Conservation (phyloP, 2,329 filamentous ascomycete species). For the Pseudogymnoascus sp. region DNA sequence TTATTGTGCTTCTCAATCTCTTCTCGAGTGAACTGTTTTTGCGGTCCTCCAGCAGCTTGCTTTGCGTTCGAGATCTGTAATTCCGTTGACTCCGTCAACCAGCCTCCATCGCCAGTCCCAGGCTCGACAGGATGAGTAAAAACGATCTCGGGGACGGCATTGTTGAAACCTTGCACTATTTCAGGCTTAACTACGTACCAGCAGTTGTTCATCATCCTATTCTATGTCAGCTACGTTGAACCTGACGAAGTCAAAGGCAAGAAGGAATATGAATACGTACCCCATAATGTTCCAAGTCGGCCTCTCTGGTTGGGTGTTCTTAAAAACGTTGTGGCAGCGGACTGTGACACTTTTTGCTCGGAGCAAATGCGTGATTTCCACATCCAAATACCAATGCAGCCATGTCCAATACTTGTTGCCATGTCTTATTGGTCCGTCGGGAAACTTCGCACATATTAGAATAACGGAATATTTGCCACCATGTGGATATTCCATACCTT, state of each 20-base stretch:
- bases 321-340: slow-evolving; percentile 41
- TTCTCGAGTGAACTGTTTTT: slow-evolving; percentile 43
- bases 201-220: slow-evolving; percentile 46
- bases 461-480: slow-evolving; percentile 19
- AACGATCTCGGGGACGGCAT: slow-evolving; percentile 23
- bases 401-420: slow-evolving; percentile 47
- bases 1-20: slow-evolving; percentile 44
- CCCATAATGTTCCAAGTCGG: slow-evolving; percentile 41
- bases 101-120: slow-evolving; percentile 36
- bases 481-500: not conserved
- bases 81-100: slow-evolving; percentile 42
- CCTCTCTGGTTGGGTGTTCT: slow-evolving; percentile 40
- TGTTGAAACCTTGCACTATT: slow-evolving; percentile 22
- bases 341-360: slow-evolving; percentile 36
- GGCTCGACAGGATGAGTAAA: slow-evolving; percentile 41
- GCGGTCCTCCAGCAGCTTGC: slow-evolving; percentile 35
- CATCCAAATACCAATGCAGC: slow-evolving; percentile 44
- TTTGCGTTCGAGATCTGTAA: slow-evolving; percentile 37
- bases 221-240: not conserved
- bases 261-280: not conserved
- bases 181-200: slow-evolving; percentile 38
- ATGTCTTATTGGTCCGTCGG: slow-evolving; percentile 40
- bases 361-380: slow-evolving; percentile 36
- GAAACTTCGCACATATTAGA: slow-evolving; percentile 27
- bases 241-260: not conserved